phyloP scores from a whole-genome alignment of 2,329 filamentous ascomycete species.

The Colletotrichum horii region DNA sequence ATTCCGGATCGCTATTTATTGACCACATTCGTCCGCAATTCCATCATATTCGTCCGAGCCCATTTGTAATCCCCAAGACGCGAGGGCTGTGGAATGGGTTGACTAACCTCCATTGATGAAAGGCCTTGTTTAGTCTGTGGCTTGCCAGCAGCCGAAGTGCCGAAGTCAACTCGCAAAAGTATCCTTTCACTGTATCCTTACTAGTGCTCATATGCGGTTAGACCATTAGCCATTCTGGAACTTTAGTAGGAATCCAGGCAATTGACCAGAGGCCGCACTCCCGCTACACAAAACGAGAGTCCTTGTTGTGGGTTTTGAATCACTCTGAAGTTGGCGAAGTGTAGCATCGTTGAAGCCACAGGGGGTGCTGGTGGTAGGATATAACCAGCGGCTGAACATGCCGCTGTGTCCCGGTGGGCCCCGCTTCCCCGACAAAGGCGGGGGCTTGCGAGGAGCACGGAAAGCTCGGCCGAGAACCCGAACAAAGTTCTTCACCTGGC shows the following conservation, averaged over 20 bases:
- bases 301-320: background rate
- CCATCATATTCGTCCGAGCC: accelerated
- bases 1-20: background rate
- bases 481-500: background rate
- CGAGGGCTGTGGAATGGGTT: background rate
- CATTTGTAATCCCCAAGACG: background rate
- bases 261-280: background rate
- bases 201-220: background rate
- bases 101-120: background rate
- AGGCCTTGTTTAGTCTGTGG: background rate
- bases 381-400: background rate
- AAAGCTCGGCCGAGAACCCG: background rate
- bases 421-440: background rate
- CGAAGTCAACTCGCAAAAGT: background rate
- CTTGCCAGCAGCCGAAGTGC: background rate
- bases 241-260: background rate
- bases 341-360: background rate
- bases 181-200: background rate
- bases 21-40: background rate
- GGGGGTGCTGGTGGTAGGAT: background rate
- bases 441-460: background rate
- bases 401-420: background rate
- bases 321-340: background rate
- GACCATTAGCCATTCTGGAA: background rate
- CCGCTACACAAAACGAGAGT: background rate